These are phyloP conservation scores for Pugionium cornutum DNA, from an alignment of 345 rosid species.

Conservation along the genomic window DNA sequence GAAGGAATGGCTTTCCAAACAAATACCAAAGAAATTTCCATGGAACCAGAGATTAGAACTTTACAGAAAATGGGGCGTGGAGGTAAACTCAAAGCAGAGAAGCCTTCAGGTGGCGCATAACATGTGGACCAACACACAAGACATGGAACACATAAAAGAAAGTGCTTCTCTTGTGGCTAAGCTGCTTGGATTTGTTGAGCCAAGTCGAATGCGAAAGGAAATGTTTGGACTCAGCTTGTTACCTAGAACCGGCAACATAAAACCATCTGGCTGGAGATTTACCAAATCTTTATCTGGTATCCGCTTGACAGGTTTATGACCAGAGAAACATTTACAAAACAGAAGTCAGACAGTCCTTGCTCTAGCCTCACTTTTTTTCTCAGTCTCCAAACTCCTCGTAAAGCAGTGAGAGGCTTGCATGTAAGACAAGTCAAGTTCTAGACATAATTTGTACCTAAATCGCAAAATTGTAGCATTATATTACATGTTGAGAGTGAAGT, in stretches of 20 bases:
- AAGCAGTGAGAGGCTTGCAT: slow-evolving; percentile 24
- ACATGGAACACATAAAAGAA: slow-evolving; percentile 54
- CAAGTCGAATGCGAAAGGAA: slow-evolving; percentile 63
- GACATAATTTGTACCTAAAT: slow-evolving; percentile 7
- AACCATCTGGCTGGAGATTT: slow-evolving; percentile 59
- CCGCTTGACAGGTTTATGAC: slow-evolving; percentile 32
- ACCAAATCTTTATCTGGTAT: slow-evolving; percentile 41
- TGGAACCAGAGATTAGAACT: slow-evolving; percentile 56
- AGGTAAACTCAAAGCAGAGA: slow-evolving; percentile 65
- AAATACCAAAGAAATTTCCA: slow-evolving; percentile 56
- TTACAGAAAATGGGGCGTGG: slow-evolving; percentile 63
- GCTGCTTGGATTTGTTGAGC: slow-evolving; percentile 59
- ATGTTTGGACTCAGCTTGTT: slow-evolving; percentile 63
- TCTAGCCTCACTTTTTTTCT: slow-evolving; percentile 3
- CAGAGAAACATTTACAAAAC: neutral
- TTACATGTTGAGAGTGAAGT: neutral
- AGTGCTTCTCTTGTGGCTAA: slow-evolving; percentile 70
- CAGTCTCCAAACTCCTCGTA: neutral
- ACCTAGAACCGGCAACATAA: slow-evolving; percentile 40
- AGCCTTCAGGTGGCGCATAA: slow-evolving; percentile 54
- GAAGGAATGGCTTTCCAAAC: slow-evolving; percentile 58
- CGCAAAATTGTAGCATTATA: slow-evolving; percentile 15
- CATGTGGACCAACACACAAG: slow-evolving; percentile 56
- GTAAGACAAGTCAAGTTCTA: slow-evolving; percentile 21
- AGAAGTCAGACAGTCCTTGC: neutral